Conservation (phyloP, 495 filamentous ascomycete species). For the Polyplosphaeria fusca region DNA sequence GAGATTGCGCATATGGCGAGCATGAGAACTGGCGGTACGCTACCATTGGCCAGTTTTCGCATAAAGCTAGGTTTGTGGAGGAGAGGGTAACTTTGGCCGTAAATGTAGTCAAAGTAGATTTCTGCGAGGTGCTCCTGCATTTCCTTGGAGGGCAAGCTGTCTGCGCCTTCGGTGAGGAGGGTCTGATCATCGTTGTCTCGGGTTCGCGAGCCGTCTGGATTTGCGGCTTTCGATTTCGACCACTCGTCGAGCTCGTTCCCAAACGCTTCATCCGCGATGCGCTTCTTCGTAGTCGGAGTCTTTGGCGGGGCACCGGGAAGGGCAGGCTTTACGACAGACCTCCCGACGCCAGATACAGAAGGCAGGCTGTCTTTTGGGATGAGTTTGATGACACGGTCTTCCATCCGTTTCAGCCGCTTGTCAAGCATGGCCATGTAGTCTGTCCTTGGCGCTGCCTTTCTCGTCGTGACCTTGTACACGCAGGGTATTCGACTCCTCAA, state of each 20-base stretch:
- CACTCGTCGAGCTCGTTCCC: slow-evolving; percentile 77
- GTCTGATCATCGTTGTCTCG: slow-evolving; percentile 60
- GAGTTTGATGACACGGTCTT: slow-evolving; percentile 94
- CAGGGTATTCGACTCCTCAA: slow-evolving; percentile 89
- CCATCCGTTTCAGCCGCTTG: slow-evolving; percentile 79
- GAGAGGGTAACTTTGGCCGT: slow-evolving; percentile 93
- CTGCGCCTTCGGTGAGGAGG: slow-evolving; percentile 73
- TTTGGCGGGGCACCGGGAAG: slow-evolving; percentile 59
- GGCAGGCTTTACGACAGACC: slow-evolving; percentile 77
- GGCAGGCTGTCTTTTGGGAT: slow-evolving; percentile 77
- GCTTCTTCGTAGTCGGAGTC: slow-evolving; percentile 63
- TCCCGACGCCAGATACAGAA: slow-evolving; percentile 59
- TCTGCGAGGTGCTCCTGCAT: slow-evolving; percentile 93
- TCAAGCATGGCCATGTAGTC: slow-evolving; percentile 99
- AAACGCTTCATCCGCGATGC: slow-evolving; percentile 86
- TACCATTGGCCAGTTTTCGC: slow-evolving; percentile 62
- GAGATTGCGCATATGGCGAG: slow-evolving; percentile 90
- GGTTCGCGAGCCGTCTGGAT: slow-evolving; percentile 25
- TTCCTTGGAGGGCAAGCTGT: slow-evolving; percentile 80
- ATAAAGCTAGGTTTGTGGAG: slow-evolving; percentile 97
- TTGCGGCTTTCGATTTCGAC: slow-evolving; percentile 54
- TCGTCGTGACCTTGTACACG: slow-evolving; percentile 95
- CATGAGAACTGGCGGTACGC: slow-evolving; percentile 78
- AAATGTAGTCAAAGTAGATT: slow-evolving; percentile 93
- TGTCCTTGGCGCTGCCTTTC: slow-evolving; percentile 92